Percentiles rank a stretch among this genome's conserved stretches.
phyloP scores from a whole-genome alignment of 495 filamentous ascomycete genomes.

The Xylaria longipes region DNA sequence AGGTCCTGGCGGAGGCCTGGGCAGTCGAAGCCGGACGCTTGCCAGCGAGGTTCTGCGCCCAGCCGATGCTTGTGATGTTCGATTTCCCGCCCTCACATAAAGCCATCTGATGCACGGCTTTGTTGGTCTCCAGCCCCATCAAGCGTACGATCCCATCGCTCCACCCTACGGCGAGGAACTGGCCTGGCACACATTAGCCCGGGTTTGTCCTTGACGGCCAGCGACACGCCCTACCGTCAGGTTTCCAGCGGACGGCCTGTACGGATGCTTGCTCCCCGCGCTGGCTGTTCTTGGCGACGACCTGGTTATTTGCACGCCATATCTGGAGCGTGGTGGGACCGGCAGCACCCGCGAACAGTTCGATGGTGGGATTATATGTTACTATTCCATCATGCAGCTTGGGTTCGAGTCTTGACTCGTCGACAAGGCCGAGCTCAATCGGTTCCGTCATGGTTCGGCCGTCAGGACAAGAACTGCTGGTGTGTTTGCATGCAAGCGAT shows the following conservation, averaged over 20 bases:
- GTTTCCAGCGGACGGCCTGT: slow-evolving; percentile 73
- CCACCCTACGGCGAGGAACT: slow-evolving; percentile 79
- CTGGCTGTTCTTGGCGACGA: slow-evolving; percentile 55
- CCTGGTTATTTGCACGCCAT: slow-evolving; percentile 53
- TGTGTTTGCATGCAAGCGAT: slow-evolving; percentile 10
- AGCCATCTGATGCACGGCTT: slow-evolving; percentile 74
- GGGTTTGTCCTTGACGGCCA: background rate
- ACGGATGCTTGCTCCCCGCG: slow-evolving; percentile 59
- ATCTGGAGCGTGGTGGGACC: slow-evolving; percentile 76
- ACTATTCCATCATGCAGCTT: slow-evolving; percentile 53
- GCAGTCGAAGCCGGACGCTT: slow-evolving; percentile 37
- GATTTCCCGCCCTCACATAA: slow-evolving; percentile 46
- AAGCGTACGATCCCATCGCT: slow-evolving; percentile 73
- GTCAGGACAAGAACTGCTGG: slow-evolving; percentile 18
- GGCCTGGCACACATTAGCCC: slow-evolving; percentile 56
- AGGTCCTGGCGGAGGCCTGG: slow-evolving; percentile 18
- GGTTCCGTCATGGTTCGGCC: slow-evolving; percentile 37
- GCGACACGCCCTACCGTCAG: slow-evolving; percentile 64
- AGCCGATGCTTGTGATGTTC: slow-evolving; percentile 71
- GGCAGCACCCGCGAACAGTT: slow-evolving; percentile 75
- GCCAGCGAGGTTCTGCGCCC: slow-evolving; percentile 71
- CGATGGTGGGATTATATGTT: slow-evolving; percentile 81
- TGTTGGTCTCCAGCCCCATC: slow-evolving; percentile 76
- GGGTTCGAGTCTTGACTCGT: slow-evolving; percentile 52
- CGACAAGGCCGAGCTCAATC: slow-evolving; percentile 46